phyloP scores from a whole-genome alignment of 176 grass and related monocot genomes.

The Rhynchospora pubera region DNA sequence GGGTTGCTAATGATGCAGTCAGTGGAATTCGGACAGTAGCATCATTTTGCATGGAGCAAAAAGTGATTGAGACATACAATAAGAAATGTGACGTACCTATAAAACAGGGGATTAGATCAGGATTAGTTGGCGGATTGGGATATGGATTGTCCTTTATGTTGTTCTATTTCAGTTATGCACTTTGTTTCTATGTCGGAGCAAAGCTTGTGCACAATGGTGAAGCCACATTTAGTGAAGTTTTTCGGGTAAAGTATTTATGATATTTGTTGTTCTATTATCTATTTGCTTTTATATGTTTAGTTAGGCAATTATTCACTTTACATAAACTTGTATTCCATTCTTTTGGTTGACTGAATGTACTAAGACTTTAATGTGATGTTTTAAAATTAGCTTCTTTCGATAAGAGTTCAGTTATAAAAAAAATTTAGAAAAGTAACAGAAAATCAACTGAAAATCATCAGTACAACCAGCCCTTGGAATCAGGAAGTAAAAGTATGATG shows the following conservation, averaged over 20 bases:
- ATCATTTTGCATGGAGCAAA: constrained; percentile 64
- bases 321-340: neutral
- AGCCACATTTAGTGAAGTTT: constrained; percentile 64
- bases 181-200: constrained; percentile 86
- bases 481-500: neutral
- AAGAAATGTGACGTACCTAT: constrained; percentile 53
- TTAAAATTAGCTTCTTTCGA: neutral
- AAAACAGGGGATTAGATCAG: constrained; percentile 56
- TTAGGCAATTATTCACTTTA: neutral
- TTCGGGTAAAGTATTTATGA: constrained; percentile 39
- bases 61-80: constrained; percentile 54
- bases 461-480: neutral
- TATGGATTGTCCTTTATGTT: constrained; percentile 68
- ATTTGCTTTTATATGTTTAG: neutral
- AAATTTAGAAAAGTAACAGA: neutral
- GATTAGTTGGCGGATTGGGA: constrained; percentile 57
- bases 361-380: neutral
- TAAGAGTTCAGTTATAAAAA: neutral
- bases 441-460: neutral
- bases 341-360: neutral
- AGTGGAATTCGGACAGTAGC: constrained; percentile 71
- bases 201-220: constrained; percentile 58
- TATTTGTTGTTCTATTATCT: neutral
- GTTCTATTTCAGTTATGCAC: constrained; percentile 49
- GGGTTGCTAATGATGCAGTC: constrained; percentile 64